phyloP scores from a whole-genome alignment of 768 basidiomycete genomes.

The Hortiboletus campestris region DNA sequence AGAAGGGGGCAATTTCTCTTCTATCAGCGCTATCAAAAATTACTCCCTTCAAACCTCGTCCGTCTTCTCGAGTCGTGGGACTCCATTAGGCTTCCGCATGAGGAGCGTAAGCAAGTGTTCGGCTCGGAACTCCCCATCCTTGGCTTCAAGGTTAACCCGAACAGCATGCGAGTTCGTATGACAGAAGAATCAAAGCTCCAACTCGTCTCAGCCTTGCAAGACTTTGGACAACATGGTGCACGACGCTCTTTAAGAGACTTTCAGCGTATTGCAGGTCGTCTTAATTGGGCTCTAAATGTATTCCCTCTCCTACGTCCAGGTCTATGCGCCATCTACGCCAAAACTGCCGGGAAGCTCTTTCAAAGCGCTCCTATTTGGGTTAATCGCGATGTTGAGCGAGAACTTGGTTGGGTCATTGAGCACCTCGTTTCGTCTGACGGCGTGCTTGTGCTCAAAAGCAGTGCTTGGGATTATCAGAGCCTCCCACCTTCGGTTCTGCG shows the following conservation, averaged over 20 bases:
- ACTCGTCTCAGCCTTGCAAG: constrained; percentile 12
- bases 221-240: constrained; percentile 8
- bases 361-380: not conserved
- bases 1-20: not conserved
- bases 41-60: not conserved
- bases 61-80: too few relatives aligned
- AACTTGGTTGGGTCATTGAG: constrained; percentile 24
- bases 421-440: not conserved
- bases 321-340: constrained; percentile 34
- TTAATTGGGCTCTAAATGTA: constrained; percentile 25
- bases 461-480: not conserved
- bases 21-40: not conserved
- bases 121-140: not conserved
- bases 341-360: constrained; percentile 29
- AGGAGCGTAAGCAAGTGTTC: too few relatives aligned
- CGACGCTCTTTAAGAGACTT: constrained; percentile 18
- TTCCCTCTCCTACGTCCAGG: constrained; percentile 36
- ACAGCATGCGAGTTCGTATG: constrained; percentile 21
- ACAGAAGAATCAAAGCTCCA: constrained; percentile 4
- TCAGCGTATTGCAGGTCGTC: constrained; percentile 8
- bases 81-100: too few relatives aligned
- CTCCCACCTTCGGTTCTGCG: not conserved
- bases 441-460: not conserved
- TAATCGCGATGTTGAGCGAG: not conserved
- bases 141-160: constrained; percentile 21